A percentile compares a stretch with the other conserved stretches of the same genome.
Conservation (phyloP, 371 early-diverging fungal genomes). For the Syncephalastrum racemosum region DNA sequence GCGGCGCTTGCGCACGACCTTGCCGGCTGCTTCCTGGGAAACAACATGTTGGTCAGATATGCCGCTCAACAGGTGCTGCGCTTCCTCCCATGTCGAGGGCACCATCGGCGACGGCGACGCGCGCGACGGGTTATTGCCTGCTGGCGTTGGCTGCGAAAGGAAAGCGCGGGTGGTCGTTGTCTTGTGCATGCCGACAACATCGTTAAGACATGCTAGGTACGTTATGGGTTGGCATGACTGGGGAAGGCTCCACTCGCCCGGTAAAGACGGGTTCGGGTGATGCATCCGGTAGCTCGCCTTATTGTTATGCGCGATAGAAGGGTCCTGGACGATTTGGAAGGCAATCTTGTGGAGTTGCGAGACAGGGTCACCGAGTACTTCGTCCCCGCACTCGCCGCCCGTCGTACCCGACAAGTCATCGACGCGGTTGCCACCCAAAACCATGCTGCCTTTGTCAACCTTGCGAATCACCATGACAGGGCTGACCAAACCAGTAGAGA, state of each 20-base stretch:
- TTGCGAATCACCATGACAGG: constrained; percentile 84
- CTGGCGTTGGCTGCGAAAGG: constrained; percentile 10
- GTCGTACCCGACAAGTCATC: constrained; percentile 19
- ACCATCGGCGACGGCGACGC: constrained; percentile 4
- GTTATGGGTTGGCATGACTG: constrained; percentile 53
- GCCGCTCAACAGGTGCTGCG: constrained; percentile 2
- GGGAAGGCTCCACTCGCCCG: constrained; percentile 33
- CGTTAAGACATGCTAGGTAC: constrained; percentile 75
- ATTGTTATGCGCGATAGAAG: constrained; percentile 37
- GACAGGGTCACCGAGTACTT: constrained; percentile 65
- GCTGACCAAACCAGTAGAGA: constrained; percentile 78
- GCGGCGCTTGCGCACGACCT: constrained; percentile 45
- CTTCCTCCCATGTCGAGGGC: constrained; percentile 16
- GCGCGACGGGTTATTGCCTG: background rate
- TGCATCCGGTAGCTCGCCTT: constrained; percentile 24
- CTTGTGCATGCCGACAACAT: constrained; percentile 78
- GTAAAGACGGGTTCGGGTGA: background rate
- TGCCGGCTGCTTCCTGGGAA: constrained; percentile 27
- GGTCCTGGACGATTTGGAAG: constrained; percentile 71
- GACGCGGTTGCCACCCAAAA: constrained; percentile 60
- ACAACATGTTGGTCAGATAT: constrained; percentile 16
- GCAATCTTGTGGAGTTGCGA: constrained; percentile 92
- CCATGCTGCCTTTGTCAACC: constrained; percentile 81
- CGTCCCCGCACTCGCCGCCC: constrained; percentile 54
- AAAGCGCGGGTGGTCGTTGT: constrained; percentile 55